Conservation (phyloP, 2,329 filamentous ascomycete genomes). For the Westerdykella ornata region DNA sequence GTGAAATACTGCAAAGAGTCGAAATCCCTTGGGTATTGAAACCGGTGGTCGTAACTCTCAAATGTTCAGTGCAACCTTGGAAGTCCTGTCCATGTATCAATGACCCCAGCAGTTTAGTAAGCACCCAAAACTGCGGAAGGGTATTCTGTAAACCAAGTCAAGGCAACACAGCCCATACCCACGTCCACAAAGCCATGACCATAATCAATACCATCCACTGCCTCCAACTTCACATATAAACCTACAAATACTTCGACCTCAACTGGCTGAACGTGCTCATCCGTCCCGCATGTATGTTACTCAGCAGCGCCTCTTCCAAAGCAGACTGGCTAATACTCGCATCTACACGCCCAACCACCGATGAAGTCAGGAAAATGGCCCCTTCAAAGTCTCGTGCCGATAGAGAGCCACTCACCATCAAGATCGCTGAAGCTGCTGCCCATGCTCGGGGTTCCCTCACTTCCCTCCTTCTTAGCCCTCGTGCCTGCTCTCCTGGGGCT, state of each 20-base stretch:
- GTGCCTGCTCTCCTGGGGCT: conserved; percentile 43
- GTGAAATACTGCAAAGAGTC: no score
- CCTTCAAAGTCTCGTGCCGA: not conserved
- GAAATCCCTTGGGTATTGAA: no score
- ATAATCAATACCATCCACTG: no score
- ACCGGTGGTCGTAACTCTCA: no score
- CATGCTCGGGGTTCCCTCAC: conserved; percentile 35
- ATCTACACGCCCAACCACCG: conserved; percentile 41
- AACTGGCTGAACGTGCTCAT: conserved; percentile 66
- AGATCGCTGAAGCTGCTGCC: conserved; percentile 82
- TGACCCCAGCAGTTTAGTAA: no score
- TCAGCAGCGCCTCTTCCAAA: conserved; percentile 69
- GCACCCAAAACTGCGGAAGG: no score
- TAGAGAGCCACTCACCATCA: conserved; percentile 50
- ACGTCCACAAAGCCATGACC: no score
- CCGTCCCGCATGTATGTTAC: conserved; percentile 59
- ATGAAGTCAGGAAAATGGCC: not conserved
- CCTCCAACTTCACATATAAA: not conserved
- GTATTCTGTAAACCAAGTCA: no score
- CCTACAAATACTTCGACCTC: conserved; percentile 52
- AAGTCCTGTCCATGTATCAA: no score
- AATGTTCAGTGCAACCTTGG: no score
- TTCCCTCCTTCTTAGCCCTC: conserved; percentile 23
- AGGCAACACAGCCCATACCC: no score
- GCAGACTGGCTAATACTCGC: conserved; percentile 75